phyloP scores from a whole-genome alignment of 2,329 filamentous ascomycete genomes.

The Cercospora zeae-maydis region DNA sequence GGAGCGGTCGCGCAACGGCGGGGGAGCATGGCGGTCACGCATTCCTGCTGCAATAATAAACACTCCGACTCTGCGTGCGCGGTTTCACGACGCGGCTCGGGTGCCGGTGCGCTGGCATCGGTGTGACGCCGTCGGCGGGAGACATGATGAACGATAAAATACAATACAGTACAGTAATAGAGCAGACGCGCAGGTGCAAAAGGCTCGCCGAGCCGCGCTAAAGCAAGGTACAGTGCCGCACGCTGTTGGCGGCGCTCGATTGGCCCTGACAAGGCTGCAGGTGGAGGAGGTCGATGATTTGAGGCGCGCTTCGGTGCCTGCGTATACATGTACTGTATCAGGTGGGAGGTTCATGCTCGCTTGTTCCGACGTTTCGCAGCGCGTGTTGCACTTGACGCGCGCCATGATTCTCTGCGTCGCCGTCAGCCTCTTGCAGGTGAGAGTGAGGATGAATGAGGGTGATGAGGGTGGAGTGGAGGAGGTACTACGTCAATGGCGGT shows the following conservation, averaged over 20 bases:
- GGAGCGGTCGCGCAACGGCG: no score
- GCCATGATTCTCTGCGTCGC: background rate
- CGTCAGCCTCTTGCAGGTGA: no score
- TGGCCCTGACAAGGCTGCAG: conserved; percentile 12
- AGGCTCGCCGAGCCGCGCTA: conserved; percentile 12
- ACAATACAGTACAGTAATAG: no score
- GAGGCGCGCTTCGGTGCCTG: conserved; percentile 1
- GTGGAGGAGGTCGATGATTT: conserved; percentile 5
- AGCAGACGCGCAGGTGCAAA: background rate
- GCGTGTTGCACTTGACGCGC: background rate
- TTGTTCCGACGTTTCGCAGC: background rate
- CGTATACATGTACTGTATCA: no score
- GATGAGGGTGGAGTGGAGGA: background rate
- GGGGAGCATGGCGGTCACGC: background rate
- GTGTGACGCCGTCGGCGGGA: background rate
- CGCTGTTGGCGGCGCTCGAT: background rate
- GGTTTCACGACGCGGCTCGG: conserved; percentile 9
- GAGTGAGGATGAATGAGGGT: no score
- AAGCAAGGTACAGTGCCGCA: conserved; percentile 9
- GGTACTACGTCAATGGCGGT: background rate
- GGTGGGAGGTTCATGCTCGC: background rate
- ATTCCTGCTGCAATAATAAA: background rate
- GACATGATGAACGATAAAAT: no score
- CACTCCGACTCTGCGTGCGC: background rate
- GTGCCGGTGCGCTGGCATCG: background rate